These are phyloP conservation scores for Colletotrichum musae DNA, from an alignment of 2,329 filamentous ascomycete species.

Conservation along the genomic window DNA sequence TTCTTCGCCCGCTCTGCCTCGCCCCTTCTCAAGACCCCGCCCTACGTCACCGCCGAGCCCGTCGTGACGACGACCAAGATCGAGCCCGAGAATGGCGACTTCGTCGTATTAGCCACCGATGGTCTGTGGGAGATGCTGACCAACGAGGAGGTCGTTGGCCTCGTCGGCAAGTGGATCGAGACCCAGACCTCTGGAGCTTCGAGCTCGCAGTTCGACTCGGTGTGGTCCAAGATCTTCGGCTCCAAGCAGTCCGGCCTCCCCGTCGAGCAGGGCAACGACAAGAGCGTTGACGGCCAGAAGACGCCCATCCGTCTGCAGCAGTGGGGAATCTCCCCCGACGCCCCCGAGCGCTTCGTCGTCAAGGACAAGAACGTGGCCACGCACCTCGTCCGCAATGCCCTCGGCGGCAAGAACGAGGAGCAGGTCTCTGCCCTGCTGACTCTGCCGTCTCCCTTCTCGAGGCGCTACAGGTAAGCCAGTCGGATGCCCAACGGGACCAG, in stretches of 20 bases:
- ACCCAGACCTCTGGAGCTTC: conserved; percentile 70
- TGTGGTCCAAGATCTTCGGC: conserved; percentile 77
- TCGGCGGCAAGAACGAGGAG: conserved; percentile 93
- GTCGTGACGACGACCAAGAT: conserved; percentile 94
- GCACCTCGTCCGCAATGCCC: conserved; percentile 93
- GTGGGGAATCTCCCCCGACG: conserved; percentile 84
- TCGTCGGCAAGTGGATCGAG: conserved; percentile 98
- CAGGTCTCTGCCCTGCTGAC: conserved; percentile 94
- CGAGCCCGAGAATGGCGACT: conserved; percentile 90
- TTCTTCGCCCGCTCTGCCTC: conserved; percentile 91
- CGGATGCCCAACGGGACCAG: background rate
- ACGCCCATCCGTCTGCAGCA: conserved; percentile 91
- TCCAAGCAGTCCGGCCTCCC: conserved; percentile 72
- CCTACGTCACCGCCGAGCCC: conserved; percentile 97
- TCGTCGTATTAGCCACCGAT: conserved; percentile 96
- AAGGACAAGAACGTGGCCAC: conserved; percentile 97
- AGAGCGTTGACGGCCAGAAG: conserved; percentile 78
- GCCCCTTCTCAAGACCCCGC: conserved; percentile 86
- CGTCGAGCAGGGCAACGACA: conserved; percentile 75
- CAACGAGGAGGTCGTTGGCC: conserved; percentile 96
- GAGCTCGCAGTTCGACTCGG: conserved; percentile 77
- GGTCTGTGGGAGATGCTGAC: conserved; percentile 99
- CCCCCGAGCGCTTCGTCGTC: conserved; percentile 88
- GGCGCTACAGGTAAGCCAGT: conserved; percentile 82
- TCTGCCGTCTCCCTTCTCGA: conserved; percentile 89